Conservation (phyloP, 2,329 filamentous ascomycete species). For the Grosmannia clavigera region DNA sequence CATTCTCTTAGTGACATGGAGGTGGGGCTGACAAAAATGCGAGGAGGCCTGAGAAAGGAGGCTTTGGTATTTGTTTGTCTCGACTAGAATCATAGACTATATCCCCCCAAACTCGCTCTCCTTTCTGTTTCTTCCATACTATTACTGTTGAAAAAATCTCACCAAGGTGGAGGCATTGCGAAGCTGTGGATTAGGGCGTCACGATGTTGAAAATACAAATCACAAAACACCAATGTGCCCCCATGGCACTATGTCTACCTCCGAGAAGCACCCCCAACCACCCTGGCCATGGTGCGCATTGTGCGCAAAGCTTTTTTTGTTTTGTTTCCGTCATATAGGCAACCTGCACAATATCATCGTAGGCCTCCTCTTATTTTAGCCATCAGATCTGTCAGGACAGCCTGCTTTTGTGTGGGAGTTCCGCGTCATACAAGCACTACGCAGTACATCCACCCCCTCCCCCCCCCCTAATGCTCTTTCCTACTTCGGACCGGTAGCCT, state of each 20-base stretch:
- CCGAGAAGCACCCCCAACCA: not conserved
- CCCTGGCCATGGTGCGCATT: not conserved
- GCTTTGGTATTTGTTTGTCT: not conserved
- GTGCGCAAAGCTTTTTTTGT: not conserved
- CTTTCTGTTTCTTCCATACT: not conserved
- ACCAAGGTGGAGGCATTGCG: not conserved
- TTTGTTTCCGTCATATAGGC: not conserved
- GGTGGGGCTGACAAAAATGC: not conserved
- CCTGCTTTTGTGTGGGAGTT: not conserved
- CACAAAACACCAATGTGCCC: not conserved
- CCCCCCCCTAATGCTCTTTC: not conserved
- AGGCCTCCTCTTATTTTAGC: no score
- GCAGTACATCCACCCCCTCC: not conserved
- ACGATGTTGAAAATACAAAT: not conserved
- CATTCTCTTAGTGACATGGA: no score
- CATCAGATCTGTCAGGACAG: not conserved
- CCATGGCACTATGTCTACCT: not conserved
- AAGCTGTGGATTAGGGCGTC: not conserved
- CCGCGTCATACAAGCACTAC: not conserved
- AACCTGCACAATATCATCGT: not conserved
- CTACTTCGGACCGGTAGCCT: not conserved
- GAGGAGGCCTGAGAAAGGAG: not conserved
- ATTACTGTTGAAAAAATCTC: no score
- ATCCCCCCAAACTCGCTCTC: not conserved
- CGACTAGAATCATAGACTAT: not conserved